A percentile compares a stretch with the other conserved stretches of the same genome.
Evolutionary conservation across 164 flowering plant species (phyloP).

Genomic region (Dillenia suffruticosa): DNA sequence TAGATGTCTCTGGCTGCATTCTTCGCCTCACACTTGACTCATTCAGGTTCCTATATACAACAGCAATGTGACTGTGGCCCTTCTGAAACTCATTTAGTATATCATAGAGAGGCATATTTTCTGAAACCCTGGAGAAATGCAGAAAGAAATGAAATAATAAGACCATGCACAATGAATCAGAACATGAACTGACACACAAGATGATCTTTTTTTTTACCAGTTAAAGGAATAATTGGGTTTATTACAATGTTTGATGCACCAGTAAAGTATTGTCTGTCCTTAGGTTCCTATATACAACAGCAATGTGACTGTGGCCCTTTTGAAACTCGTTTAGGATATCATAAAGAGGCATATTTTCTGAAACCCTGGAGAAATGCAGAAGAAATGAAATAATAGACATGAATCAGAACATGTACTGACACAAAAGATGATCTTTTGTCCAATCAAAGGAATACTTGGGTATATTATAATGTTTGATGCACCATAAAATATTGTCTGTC

Average conservation of each 20-base stretch:
- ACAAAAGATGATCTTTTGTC: no score
- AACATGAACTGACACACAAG: no score
- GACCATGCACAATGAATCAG: background rate
- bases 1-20: slow-evolving; percentile 14
- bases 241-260: no score
- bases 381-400: slow-evolving; percentile 5
- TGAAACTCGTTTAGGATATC: slow-evolving; percentile 9
- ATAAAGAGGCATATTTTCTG: slow-evolving; percentile 14
- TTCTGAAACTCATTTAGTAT: slow-evolving; percentile 9
- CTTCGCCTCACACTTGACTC: slow-evolving; percentile 15
- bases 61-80: slow-evolving; percentile 10
- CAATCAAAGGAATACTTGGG: no score
- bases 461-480: no score
- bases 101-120: slow-evolving; percentile 8
- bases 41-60: slow-evolving; percentile 36
- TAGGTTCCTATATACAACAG: slow-evolving; percentile 32
- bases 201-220: no score
- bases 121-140: slow-evolving; percentile 44
- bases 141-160: slow-evolving; percentile 12
- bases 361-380: slow-evolving; percentile 42
- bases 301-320: slow-evolving; percentile 9
- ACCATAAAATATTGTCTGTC: no score
- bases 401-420: no score
- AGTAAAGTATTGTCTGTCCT: no score
- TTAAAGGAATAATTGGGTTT: no score